A percentile compares a stretch with the other conserved stretches of the same genome.
phyloP scores from a whole-genome alignment of 2,329 filamentous ascomycete genomes.

The Alternaria incomplexa region DNA sequence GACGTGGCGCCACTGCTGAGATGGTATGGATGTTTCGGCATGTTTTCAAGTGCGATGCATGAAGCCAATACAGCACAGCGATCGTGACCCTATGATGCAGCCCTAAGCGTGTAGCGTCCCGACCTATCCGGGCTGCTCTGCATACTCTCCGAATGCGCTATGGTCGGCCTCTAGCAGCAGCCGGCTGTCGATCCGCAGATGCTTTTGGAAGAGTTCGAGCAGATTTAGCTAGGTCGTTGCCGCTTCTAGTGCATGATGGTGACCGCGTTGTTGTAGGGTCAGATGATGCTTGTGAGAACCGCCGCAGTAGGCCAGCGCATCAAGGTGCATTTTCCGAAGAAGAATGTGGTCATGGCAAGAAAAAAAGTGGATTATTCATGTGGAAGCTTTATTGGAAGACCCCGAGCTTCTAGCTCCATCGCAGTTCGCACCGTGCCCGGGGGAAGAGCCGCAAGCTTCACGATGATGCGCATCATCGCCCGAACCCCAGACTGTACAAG shows the following conservation, averaged over 20 bases:
- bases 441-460: background rate
- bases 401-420: background rate
- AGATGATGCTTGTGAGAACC: background rate
- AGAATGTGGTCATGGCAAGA: background rate
- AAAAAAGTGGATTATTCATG: background rate
- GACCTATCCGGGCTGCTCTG: slow-evolving; percentile 1
- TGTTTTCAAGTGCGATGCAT: background rate
- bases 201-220: background rate
- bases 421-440: background rate
- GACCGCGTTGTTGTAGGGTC: background rate
- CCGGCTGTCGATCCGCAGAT: background rate
- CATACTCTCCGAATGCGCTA: background rate
- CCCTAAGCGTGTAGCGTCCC: slow-evolving; percentile 2
- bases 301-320: background rate
- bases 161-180: background rate
- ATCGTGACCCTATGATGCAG: background rate
- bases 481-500: slow-evolving; percentile 32
- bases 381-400: background rate
- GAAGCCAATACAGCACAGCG: background rate
- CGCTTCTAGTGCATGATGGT: background rate
- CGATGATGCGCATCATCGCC: slow-evolving; percentile 1
- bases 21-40: background rate
- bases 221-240: background rate
- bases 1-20: background rate
- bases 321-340: background rate